Evolutionary conservation across 2,329 filamentous ascomycete genomes (phyloP), one percentile per base, ranked within the genome.

Genomic region (Colletotrichum tofieldiae): DNA sequence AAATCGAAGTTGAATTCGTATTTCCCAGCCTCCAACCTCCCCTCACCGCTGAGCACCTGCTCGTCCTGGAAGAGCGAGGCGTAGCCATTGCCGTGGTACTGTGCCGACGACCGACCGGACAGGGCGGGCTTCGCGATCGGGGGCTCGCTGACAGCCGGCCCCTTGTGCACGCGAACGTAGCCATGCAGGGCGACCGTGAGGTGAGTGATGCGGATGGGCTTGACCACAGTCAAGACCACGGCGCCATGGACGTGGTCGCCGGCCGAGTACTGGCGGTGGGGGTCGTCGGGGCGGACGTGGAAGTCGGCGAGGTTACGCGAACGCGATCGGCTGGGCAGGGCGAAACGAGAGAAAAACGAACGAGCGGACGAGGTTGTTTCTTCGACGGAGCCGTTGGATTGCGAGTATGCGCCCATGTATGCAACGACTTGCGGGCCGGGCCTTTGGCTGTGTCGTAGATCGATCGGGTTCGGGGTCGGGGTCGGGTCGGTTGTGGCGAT

Each of bases 41-140:
- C 93, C 77, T 95, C 93, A 29, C 93, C 93, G 78, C 93, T 95
- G 45, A 96, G 83, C 18, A 94, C 92, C 79, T 92, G 88, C 83
- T 96, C 93, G 78, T 96, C 94, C 81, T 95, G 92, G 78, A 96
- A 96, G 56, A 96, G 84, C 52, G 92, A 93, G n/a, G 92, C 93
- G 76, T 94, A 91, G 41, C 93, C 93, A 83, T 94, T 94, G 76
- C 92, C 92, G 78, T 92, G 92, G 78, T 93, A 94, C 75, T 87
- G 87, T 35, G 75, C 77, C 70, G 76, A 83, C 78, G 81, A 73
- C 77, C 82, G 77, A 75, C 81, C 75, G 79, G 81, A 77, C 29
- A 82, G 79, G 29, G 85, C 79, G 7, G 84, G 83, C 58, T 85
- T 84, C 74, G 83, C 77, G 65, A 82, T 26, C 65, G 87, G 84